Percentiles rank a stretch among this genome's conserved stretches.
Conservation (phyloP, 805 yeast species). For the Naumovozyma dairenensis region DNA sequence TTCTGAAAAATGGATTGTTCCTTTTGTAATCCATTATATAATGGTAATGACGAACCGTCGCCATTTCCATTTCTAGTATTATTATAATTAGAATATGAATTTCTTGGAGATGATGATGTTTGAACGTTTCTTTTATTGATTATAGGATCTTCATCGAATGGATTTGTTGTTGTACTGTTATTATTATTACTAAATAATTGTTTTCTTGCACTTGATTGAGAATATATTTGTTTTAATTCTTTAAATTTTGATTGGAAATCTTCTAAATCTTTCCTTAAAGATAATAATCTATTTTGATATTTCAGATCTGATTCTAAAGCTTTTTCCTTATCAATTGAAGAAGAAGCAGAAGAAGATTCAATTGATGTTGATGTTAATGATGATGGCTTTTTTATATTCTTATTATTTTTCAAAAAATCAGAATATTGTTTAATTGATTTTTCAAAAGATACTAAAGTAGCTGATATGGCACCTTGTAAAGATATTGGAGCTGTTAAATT, state of each 20-base stretch:
- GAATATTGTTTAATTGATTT: slow-evolving; percentile 59
- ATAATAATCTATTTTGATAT: slow-evolving; percentile 49
- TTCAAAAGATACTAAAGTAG: slow-evolving; percentile 60
- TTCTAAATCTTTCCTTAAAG: slow-evolving; percentile 37
- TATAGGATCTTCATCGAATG: slow-evolving; percentile 18
- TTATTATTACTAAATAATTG: slow-evolving; percentile 14
- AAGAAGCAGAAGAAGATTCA: slow-evolving; percentile 8
- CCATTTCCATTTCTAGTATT: slow-evolving; percentile 1
- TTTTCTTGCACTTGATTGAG: slow-evolving; percentile 18
- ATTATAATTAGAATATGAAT: slow-evolving; percentile 5
- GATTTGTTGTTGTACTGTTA: slow-evolving; percentile 9
- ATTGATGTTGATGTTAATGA: slow-evolving; percentile 40
- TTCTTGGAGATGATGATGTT: slow-evolving; percentile 15
- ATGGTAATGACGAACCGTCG: slow-evolving; percentile 9
- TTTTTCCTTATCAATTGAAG: slow-evolving; percentile 15
- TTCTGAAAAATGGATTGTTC: slow-evolving; percentile 56
- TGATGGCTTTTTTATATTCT: slow-evolving; percentile 26
- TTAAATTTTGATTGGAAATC: slow-evolving; percentile 28
- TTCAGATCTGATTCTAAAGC: too few relatives aligned
- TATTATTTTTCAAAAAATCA: slow-evolving; percentile 43
- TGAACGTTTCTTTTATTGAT: slow-evolving; percentile 27
- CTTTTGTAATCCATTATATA: slow-evolving; percentile 56
- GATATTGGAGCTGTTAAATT: slow-evolving; percentile 61
- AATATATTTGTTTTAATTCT: slow-evolving; percentile 25
- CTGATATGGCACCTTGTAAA: slow-evolving; percentile 46